A percentile compares a stretch with the other conserved stretches of the same genome.
Conservation (phyloP, 2,329 filamentous ascomycete species). For the Emericellopsis atlantica region DNA sequence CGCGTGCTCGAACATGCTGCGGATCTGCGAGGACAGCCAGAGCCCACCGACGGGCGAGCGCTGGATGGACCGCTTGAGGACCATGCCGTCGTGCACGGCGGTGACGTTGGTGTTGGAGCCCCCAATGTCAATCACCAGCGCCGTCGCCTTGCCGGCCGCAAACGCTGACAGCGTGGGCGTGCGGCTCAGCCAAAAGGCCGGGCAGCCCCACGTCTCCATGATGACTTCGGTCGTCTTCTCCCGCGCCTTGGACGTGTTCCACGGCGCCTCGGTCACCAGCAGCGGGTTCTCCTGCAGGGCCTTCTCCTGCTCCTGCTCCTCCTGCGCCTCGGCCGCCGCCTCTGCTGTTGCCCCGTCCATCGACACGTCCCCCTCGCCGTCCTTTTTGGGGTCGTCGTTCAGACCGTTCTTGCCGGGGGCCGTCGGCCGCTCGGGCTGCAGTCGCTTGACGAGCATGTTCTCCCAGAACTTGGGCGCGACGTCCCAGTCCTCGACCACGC, state of each 20-base stretch:
- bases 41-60: constrained; percentile 77
- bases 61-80: constrained; percentile 80
- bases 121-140: constrained; percentile 83
- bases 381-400: constrained; percentile 54
- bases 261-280: constrained; percentile 86
- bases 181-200: constrained; percentile 86
- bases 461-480: constrained; percentile 83
- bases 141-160: constrained; percentile 83
- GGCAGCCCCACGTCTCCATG: constrained; percentile 93
- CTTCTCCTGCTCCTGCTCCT: constrained; percentile 59
- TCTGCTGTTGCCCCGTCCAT: constrained; percentile 32
- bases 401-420: constrained; percentile 65
- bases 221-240: constrained; percentile 94
- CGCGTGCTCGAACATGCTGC: constrained; percentile 60
- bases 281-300: constrained; percentile 80
- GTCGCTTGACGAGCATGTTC: constrained; percentile 74
- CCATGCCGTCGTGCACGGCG: constrained; percentile 87
- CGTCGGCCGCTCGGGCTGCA: constrained; percentile 64
- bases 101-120: constrained; percentile 81
- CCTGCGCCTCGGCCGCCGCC: constrained; percentile 37
- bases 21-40: constrained; percentile 82
- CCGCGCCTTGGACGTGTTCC: constrained; percentile 77
- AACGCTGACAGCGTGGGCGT: constrained; percentile 86
- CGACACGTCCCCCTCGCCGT: constrained; percentile 47
- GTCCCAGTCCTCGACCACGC: constrained; percentile 94